A percentile compares a stretch with the other conserved stretches of the same genome.
These are phyloP conservation scores for Mycena vitilis DNA, from an alignment of 768 basidiomycete species.

Conservation along the genomic window DNA sequence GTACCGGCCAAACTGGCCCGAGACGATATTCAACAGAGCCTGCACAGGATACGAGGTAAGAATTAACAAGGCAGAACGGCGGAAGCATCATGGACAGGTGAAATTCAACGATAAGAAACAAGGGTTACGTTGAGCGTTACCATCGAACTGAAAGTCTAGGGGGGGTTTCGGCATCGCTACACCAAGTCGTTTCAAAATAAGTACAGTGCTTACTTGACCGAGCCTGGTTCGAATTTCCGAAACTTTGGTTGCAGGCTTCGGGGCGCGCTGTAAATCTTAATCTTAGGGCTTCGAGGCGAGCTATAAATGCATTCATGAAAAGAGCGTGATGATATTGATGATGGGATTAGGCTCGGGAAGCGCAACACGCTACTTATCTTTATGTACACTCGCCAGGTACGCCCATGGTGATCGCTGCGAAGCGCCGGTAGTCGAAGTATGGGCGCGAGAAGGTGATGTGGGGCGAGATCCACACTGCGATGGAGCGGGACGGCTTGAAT, in stretches of 20 bases:
- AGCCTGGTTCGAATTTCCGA: neutral
- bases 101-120: neutral
- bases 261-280: no score
- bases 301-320: neutral
- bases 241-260: neutral
- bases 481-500: no score
- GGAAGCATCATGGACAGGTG: neutral
- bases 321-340: neutral
- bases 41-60: no score
- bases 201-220: neutral
- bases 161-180: conserved; percentile 2
- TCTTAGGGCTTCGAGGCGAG: no score
- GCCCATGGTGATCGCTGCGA: neutral
- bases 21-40: no score
- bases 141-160: neutral
- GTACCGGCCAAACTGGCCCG: no score
- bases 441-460: no score
- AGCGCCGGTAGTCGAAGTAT: neutral
- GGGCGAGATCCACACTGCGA: no score
- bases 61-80: no score
- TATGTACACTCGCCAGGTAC: neutral
- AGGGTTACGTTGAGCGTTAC: neutral
- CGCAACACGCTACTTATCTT: neutral
- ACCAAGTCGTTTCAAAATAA: neutral
- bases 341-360: neutral